phyloP scores from a whole-genome alignment of 306 rosid species.

The Glycyrrhiza uralensis region DNA sequence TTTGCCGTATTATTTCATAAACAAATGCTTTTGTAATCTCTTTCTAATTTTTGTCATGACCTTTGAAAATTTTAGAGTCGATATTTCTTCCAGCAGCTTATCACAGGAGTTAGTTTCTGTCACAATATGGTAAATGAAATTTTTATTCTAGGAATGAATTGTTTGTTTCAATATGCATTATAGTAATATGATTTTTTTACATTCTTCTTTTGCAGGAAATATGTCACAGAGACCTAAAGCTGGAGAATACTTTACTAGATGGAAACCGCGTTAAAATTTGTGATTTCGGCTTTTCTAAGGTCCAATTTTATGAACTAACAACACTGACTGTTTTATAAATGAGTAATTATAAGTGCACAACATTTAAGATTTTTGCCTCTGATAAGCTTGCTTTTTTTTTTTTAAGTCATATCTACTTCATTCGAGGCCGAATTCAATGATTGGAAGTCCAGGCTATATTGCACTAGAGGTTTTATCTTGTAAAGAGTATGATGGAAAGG shows the following conservation, averaged over 20 bases:
- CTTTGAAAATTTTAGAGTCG: slow-evolving; percentile 46
- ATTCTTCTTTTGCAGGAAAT: slow-evolving; percentile 47
- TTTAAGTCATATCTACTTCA: slow-evolving; percentile 55
- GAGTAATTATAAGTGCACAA: neutral
- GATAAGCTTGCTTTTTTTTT: slow-evolving; percentile 19
- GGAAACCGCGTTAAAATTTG: slow-evolving; percentile 66
- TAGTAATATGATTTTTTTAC: neutral
- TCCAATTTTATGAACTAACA: slow-evolving; percentile 12
- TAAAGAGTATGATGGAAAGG: slow-evolving; percentile 70
- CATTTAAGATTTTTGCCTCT: neutral
- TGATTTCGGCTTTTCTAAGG: slow-evolving; percentile 75
- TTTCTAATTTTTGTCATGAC: neutral
- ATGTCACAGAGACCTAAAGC: slow-evolving; percentile 67
- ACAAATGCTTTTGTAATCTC: neutral
- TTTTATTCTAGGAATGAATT: neutral
- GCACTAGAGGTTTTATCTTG: slow-evolving; percentile 66
- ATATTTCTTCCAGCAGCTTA: slow-evolving; percentile 65
- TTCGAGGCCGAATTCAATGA: slow-evolving; percentile 54
- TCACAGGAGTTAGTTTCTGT: slow-evolving; percentile 59
- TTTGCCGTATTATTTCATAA: too few relatives aligned
- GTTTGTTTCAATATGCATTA: neutral
- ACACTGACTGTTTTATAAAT: neutral
- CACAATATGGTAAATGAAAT: slow-evolving; percentile 45
- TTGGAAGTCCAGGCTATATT: slow-evolving; percentile 63
- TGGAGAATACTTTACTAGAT: slow-evolving; percentile 56